Evolutionary conservation across 2,329 filamentous ascomycete genomes (phyloP).

Genomic region (Colletotrichum navitas): DNA sequence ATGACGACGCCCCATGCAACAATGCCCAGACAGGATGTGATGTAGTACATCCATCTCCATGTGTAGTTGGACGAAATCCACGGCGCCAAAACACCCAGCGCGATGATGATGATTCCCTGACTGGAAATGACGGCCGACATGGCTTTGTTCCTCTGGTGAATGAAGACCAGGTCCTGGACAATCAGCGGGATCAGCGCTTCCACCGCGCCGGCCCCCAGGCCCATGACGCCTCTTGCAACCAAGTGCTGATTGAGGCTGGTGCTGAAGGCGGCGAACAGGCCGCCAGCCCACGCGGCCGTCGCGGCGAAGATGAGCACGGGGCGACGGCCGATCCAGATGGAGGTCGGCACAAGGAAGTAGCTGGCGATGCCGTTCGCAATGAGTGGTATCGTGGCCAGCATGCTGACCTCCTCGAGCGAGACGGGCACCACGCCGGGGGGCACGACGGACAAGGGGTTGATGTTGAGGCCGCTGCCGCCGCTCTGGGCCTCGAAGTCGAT

Average conservation of each 20-base stretch:
- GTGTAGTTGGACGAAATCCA: slow-evolving; percentile 48
- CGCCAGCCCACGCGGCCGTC: slow-evolving; percentile 51
- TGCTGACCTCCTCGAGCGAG: slow-evolving; percentile 47
- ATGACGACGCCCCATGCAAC: slow-evolving; percentile 51
- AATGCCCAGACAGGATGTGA: slow-evolving; percentile 48
- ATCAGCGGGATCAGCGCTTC: slow-evolving; percentile 54
- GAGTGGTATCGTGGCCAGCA: slow-evolving; percentile 52
- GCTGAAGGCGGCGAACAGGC: slow-evolving; percentile 52
- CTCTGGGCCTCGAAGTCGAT: slow-evolving; percentile 43
- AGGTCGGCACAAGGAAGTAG: slow-evolving; percentile 53
- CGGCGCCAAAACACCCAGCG: slow-evolving; percentile 47
- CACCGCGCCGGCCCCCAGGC: slow-evolving; percentile 51
- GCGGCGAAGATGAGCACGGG: slow-evolving; percentile 51
- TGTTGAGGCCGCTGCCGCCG: slow-evolving; percentile 45
- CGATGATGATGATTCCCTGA: slow-evolving; percentile 49
- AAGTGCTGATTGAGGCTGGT: slow-evolving; percentile 48
- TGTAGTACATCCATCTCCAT: slow-evolving; percentile 54
- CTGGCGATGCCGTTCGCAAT: slow-evolving; percentile 52
- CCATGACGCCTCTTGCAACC: slow-evolving; percentile 50
- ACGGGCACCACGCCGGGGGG: slow-evolving; percentile 46
- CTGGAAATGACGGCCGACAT: slow-evolving; percentile 49
- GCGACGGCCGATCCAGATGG: slow-evolving; percentile 52
- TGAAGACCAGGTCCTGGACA: slow-evolving; percentile 54
- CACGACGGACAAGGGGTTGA: slow-evolving; percentile 44
- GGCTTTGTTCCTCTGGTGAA: slow-evolving; percentile 53